phyloP scores from a whole-genome alignment of 2,329 filamentous ascomycete genomes.

The Ilyonectria destructans region DNA sequence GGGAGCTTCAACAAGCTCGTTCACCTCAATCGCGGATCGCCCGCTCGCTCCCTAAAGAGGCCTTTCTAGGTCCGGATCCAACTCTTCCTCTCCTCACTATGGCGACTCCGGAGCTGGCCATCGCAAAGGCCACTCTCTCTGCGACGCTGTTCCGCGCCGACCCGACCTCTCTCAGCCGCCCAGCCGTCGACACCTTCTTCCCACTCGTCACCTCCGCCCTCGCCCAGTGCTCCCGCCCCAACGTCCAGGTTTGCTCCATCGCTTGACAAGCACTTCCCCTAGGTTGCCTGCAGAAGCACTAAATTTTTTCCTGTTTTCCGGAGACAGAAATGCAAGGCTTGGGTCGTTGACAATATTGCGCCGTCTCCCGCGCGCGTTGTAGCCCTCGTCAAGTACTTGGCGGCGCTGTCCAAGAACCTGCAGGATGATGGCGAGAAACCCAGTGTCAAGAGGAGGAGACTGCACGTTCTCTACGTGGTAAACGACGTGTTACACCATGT shows the following conservation, averaged over 20 bases:
- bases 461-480: constrained; percentile 84
- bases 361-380: constrained; percentile 77
- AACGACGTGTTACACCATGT: constrained; percentile 85
- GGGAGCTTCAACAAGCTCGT: constrained; percentile 16
- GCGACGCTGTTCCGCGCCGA: constrained; percentile 83
- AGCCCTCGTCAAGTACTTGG: constrained; percentile 83
- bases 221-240: constrained; percentile 81
- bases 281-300: constrained; percentile 47
- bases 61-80: not conserved
- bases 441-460: constrained; percentile 77
- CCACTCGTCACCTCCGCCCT: constrained; percentile 75
- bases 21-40: constrained; percentile 10
- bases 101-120: constrained; percentile 80
- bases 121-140: constrained; percentile 85
- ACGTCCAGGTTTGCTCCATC: constrained; percentile 87
- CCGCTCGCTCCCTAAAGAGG: not conserved
- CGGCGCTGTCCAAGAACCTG: constrained; percentile 72
- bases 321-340: constrained; percentile 87
- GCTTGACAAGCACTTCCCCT: constrained; percentile 49
- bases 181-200: constrained; percentile 81
- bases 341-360: constrained; percentile 82
- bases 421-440: constrained; percentile 56
- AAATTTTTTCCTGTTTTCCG: constrained; percentile 47
- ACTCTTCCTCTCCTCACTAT: constrained; percentile 58
- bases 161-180: constrained; percentile 77